Evolutionary conservation across 2,329 filamentous ascomycete genomes (phyloP).

Genomic region (Fusarium austroafricanum): DNA sequence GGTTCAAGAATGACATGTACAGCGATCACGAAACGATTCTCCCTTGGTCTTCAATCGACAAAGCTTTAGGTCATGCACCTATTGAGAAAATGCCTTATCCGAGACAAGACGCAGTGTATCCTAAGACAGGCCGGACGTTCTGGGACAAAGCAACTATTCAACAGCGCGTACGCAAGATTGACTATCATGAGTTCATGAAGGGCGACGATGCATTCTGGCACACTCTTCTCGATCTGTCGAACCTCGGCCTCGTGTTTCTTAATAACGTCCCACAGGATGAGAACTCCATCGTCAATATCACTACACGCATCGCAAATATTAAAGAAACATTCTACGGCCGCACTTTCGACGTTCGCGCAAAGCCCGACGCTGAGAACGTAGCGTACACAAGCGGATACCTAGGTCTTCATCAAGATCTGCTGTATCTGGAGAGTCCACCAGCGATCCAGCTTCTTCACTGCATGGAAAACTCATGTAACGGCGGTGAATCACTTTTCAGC

Average conservation of each 20-base stretch:
- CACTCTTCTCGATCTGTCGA: conserved; percentile 71
- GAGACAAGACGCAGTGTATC: conserved; percentile 45
- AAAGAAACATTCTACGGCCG: conserved; percentile 91
- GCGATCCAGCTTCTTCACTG: conserved; percentile 91
- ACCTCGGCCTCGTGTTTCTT: conserved; percentile 81
- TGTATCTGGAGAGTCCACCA: conserved; percentile 85
- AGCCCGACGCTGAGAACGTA: conserved; percentile 86
- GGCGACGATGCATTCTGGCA: conserved; percentile 66
- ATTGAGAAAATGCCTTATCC: conserved; percentile 41
- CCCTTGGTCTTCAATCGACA: conserved; percentile 53
- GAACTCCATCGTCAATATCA: conserved; percentile 74
- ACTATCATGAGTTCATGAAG: conserved; percentile 78
- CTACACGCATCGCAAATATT: conserved; percentile 78
- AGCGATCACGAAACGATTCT: conserved; percentile 50
- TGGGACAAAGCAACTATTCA: conserved; percentile 57
- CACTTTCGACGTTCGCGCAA: conserved; percentile 89
- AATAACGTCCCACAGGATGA: conserved; percentile 77
- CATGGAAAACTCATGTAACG: conserved; percentile 80
- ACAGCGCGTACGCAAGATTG: conserved; percentile 66
- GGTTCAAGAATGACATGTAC: conserved; percentile 66
- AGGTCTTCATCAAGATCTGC: conserved; percentile 91
- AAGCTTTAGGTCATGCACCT: conserved; percentile 43
- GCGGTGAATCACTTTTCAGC: conserved; percentile 88
- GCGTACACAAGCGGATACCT: conserved; percentile 87
- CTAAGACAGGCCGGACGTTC: conserved; percentile 50